phyloP scores from a whole-genome alignment of 2,329 filamentous ascomycete species.

The Nigrospora osmanthi region DNA sequence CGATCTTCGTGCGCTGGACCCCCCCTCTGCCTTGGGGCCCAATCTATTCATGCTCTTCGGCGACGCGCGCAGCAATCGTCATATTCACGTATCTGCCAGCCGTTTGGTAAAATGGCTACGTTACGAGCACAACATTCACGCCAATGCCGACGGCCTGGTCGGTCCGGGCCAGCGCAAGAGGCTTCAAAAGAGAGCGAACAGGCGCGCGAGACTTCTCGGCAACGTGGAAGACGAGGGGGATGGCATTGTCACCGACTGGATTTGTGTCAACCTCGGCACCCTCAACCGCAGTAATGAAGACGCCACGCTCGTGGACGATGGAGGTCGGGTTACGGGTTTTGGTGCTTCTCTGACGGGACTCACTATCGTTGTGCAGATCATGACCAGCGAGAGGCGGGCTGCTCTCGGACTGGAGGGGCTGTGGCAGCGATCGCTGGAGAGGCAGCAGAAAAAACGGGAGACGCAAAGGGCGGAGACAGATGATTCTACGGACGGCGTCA shows the following conservation, averaged over 20 bases:
- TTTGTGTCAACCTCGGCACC: conserved; percentile 82
- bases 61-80: conserved; percentile 85
- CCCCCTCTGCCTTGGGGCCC: conserved; percentile 77
- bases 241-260: conserved; percentile 88
- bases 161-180: conserved; percentile 88
- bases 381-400: conserved; percentile 43
- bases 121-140: conserved; percentile 61
- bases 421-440: conserved; percentile 32
- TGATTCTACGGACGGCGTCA: neutral
- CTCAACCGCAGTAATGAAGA: conserved; percentile 49
- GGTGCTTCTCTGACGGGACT: conserved; percentile 44
- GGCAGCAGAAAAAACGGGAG: conserved; percentile 3
- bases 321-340: conserved; percentile 68
- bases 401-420: conserved; percentile 47
- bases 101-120: conserved; percentile 83
- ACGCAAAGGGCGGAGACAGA: no score
- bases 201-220: conserved; percentile 73
- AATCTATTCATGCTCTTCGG: conserved; percentile 90
- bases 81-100: conserved; percentile 85
- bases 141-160: conserved; percentile 79
- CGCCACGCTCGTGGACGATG: conserved; percentile 33
- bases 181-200: conserved; percentile 72
- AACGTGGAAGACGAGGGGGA: conserved; percentile 57
- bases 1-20: conserved; percentile 78
- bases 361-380: conserved; percentile 49